Percentiles rank a stretch among this genome's conserved stretches.
Conservation (phyloP, 2,329 filamentous ascomycete species). For the Colletotrichum liaoningense region DNA sequence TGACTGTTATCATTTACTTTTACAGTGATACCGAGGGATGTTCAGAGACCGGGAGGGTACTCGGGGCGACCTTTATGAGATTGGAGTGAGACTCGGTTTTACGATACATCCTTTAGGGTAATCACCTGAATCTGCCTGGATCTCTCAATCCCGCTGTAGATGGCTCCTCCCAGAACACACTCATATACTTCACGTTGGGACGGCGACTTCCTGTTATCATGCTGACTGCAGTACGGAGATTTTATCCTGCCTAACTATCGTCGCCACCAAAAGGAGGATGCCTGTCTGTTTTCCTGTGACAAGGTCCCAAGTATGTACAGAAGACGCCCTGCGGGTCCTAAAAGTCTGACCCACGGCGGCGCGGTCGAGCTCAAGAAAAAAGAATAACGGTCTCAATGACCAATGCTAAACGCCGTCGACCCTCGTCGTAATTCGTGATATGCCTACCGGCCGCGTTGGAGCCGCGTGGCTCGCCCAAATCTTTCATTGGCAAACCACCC, state of each 20-base stretch:
- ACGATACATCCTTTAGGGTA: too few species aligned
- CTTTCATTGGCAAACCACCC: background rate
- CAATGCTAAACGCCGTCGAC: conserved; percentile 32
- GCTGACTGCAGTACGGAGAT: background rate
- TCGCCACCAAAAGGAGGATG: background rate
- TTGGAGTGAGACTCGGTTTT: too few species aligned
- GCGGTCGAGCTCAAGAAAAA: background rate
- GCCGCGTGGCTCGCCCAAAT: background rate
- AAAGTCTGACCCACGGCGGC: background rate
- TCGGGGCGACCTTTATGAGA: too few species aligned
- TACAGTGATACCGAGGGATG: too few species aligned
- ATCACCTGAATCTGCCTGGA: too few species aligned
- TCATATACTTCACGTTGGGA: background rate
- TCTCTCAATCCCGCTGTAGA: too few species aligned
- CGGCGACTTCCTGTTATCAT: background rate
- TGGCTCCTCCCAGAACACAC: background rate
- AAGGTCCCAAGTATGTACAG: conserved; percentile 12
- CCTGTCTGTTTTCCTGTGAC: background rate
- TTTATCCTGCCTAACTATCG: background rate
- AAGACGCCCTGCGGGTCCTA: background rate
- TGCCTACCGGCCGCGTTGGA: background rate
- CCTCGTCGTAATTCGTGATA: conserved; percentile 32
- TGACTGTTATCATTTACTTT: background rate
- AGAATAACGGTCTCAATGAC: background rate
- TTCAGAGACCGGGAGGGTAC: too few species aligned